Evolutionary conservation across 345 rosid species (phyloP).

Genomic region (Citrus sp.): DNA sequence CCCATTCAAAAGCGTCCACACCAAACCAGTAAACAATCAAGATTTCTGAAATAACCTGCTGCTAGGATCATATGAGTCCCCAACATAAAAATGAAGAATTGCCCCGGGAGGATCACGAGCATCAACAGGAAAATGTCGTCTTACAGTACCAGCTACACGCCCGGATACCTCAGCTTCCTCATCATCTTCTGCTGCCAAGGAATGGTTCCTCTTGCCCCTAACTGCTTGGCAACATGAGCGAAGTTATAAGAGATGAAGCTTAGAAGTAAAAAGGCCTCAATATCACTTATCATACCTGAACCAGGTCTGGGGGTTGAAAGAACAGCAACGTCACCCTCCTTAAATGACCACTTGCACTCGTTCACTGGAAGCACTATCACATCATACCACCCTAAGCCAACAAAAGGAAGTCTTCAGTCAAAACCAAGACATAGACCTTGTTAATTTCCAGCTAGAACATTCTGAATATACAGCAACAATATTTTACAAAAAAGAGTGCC

Average conservation of each 20-base stretch:
- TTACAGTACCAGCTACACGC: conserved; percentile 91
- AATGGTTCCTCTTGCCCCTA: conserved; percentile 50
- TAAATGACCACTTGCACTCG: conserved; percentile 91
- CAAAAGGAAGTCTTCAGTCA: conserved; percentile 21
- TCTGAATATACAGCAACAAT: not conserved
- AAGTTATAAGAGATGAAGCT: not conserved
- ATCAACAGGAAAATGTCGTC: conserved; percentile 87
- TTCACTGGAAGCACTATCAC: conserved; percentile 64
- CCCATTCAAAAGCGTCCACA: not conserved
- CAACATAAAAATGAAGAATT: conserved; percentile 94
- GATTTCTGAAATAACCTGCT: conserved; percentile 47
- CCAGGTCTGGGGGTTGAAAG: conserved; percentile 82
- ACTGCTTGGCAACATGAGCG: conserved; percentile 29
- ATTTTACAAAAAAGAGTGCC: not conserved
- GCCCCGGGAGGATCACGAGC: conserved; percentile 97
- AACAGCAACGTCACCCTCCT: conserved; percentile 99
- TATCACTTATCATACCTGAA: conserved; percentile 42
- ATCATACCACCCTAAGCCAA: conserved; percentile 88
- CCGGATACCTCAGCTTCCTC: conserved; percentile 73
- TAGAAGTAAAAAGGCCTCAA: not conserved
- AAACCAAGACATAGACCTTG: not conserved
- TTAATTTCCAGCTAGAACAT: not conserved
- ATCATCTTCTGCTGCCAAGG: conserved; percentile 40
- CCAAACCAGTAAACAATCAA: not conserved
- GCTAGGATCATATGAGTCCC: conserved; percentile 63